Evolutionary conservation across 1,139 yeast species (phyloP), one percentile per base, ranked within the genome.

Genomic region (Meyerozyma elateridarum): DNA sequence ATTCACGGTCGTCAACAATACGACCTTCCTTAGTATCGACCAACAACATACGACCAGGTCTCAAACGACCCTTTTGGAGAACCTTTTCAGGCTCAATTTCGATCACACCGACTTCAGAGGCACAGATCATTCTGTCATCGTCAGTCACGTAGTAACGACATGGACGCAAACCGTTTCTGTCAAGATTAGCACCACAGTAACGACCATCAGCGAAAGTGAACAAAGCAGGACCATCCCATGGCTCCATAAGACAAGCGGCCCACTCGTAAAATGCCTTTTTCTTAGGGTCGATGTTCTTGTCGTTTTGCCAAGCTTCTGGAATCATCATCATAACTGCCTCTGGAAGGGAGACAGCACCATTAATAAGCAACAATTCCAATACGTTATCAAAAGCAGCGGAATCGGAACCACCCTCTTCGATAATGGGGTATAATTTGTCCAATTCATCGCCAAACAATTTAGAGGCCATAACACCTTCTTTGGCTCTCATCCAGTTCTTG

Each of bases 241-340:
- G 97, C 66, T 91, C 98, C 96, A 91, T 91, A 47, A 89, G 67
- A 64, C 96, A 88, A 12, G 98, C 96, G 31, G 97, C 97, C 98
- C 98, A 91, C 61, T 91, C 97, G 63, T 89, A 91, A 61, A 93
- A 91, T 0, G 97, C 96, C 51, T 75, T 79, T 66, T 88, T 85
- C 55, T 83, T 81, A 35, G 95, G 87, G 57, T 89, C 96, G 80
- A 89, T 88, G 43, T 73, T 60, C 37, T 67, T 64, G 60, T 88
- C 91, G 56, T 85, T 84, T 59, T 89, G 96, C 94, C 96, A 89
- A 3, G 97, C 97, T 62, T 91, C 98, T 25, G 98, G 98, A 43
- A 91, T 89, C 73, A 91, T 72, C 64, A 91, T 64, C 97, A 91
- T 91, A 45, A 91, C 88, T 8, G 97, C 97, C 62, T 91, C 98